phyloP scores from a whole-genome alignment of 208 protist species.

The Leishmania major region DNA sequence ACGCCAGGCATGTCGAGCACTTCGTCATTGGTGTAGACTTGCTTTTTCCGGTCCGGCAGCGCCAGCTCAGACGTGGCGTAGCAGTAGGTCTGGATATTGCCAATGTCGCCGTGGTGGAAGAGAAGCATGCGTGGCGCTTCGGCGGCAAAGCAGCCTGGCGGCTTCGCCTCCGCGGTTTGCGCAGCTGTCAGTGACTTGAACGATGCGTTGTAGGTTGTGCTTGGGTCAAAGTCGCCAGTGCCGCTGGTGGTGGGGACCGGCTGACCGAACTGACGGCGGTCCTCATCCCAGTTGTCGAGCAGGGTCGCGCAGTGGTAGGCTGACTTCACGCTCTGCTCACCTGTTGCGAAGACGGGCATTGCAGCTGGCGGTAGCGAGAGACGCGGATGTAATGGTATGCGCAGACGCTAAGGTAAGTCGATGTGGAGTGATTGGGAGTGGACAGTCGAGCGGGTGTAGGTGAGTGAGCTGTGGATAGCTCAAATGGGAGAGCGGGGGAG shows the following conservation, averaged over 20 bases:
- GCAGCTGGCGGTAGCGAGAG: background rate
- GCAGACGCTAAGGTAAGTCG: background rate
- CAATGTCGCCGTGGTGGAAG: conserved; percentile 86
- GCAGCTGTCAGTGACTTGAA: conserved; percentile 47
- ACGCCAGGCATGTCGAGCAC: conserved; percentile 73
- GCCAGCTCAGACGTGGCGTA: conserved; percentile 69
- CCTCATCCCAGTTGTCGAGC: conserved; percentile 89
- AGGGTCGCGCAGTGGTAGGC: conserved; percentile 88
- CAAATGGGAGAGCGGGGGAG: background rate
- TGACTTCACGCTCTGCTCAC: conserved; percentile 53
- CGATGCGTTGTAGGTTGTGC: conserved; percentile 61
- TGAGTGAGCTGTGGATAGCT: no score
- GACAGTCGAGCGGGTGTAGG: background rate
- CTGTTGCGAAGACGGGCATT: conserved; percentile 25
- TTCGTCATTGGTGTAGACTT: conserved; percentile 50
- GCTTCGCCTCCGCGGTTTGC: conserved; percentile 47
- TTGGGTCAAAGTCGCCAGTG: conserved; percentile 21
- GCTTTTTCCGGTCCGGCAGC: conserved; percentile 52
- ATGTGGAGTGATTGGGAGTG: no score
- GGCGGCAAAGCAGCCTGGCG: conserved; percentile 52
- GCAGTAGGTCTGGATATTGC: conserved; percentile 47
- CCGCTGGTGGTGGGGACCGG: conserved; percentile 11
- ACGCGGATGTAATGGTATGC: background rate
- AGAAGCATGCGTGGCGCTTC: conserved; percentile 75
- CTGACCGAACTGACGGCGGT: conserved; percentile 49